phyloP scores from a whole-genome alignment of 768 basidiomycete species.

The Phanerodontia chrysosporium region DNA sequence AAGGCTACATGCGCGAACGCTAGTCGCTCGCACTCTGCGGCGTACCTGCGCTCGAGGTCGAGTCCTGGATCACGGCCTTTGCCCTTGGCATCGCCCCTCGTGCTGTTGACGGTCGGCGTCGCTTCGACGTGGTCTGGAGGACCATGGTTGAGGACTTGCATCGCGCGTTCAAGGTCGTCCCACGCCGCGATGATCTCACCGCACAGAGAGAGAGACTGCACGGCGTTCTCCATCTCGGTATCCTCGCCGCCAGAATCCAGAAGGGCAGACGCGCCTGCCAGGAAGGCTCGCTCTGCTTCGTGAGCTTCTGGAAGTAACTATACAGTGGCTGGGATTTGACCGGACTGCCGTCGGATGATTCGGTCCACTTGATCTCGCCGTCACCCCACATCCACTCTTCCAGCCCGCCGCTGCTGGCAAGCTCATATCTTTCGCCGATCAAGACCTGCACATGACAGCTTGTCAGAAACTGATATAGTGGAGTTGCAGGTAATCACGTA shows the following conservation, averaged over 20 bases:
- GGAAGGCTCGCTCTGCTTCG: constrained; percentile 47
- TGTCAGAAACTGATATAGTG: background rate
- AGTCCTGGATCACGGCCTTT: constrained; percentile 32
- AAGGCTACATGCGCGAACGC: constrained; percentile 44
- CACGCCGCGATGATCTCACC: constrained; percentile 48
- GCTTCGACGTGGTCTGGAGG: constrained; percentile 3
- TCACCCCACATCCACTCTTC: constrained; percentile 46
- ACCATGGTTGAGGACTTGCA: constrained; percentile 34
- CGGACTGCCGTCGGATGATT: constrained; percentile 17
- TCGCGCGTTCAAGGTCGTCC: constrained; percentile 46
- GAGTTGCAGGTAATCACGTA: background rate
- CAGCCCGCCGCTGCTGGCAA: constrained; percentile 36
- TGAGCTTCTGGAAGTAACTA: constrained; percentile 49
- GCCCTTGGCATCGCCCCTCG: constrained; percentile 19
- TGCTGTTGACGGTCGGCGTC: background rate
- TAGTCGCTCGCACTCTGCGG: constrained; percentile 40
- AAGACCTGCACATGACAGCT: constrained; percentile 24
- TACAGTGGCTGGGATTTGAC: constrained; percentile 40
- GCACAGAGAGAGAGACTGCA: constrained; percentile 43
- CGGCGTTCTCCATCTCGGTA: constrained; percentile 32
- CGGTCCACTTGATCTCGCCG: constrained; percentile 39
- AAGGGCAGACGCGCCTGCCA: constrained; percentile 40
- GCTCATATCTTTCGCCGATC: constrained; percentile 37
- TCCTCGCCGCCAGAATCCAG: constrained; percentile 26
- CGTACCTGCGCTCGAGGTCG: constrained; percentile 38